These are phyloP conservation scores for Passalora sequoiae DNA, from an alignment of 2,329 filamentous ascomycete species.

Conservation along the genomic window DNA sequence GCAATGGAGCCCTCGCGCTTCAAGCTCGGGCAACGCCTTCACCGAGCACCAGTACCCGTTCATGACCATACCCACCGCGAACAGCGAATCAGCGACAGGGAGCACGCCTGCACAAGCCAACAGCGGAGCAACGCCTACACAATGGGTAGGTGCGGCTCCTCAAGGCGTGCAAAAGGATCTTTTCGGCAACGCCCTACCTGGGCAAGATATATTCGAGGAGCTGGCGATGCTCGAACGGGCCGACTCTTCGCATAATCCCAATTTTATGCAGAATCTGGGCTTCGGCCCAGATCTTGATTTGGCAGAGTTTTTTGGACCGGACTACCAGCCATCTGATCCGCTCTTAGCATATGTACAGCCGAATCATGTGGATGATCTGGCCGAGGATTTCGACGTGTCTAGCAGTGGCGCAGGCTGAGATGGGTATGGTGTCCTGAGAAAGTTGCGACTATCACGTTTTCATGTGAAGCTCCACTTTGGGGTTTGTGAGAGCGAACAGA, in stretches of 20 bases:
- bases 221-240: slow-evolving; percentile 53
- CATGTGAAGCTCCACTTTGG: too few relatives aligned
- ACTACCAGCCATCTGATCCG: slow-evolving; percentile 41
- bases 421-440: too few relatives aligned
- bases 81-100: slow-evolving; percentile 10
- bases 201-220: slow-evolving; percentile 51
- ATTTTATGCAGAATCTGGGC: slow-evolving; percentile 63
- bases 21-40: not conserved
- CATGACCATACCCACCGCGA: slow-evolving; percentile 24
- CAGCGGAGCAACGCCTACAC: not conserved
- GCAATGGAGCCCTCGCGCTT: not conserved
- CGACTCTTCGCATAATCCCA: slow-evolving; percentile 53
- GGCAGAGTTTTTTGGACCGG: slow-evolving; percentile 45
- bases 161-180: not conserved
- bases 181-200: not conserved
- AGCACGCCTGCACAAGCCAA: slow-evolving; percentile 8
- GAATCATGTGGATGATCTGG: slow-evolving; percentile 8
- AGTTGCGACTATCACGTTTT: not conserved
- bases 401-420: slow-evolving; percentile 14
- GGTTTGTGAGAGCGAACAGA: too few relatives aligned
- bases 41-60: slow-evolving; percentile 17
- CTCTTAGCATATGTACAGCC: slow-evolving; percentile 36
- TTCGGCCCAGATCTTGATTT: slow-evolving; percentile 60
- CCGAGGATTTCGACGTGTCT: slow-evolving; percentile 1
- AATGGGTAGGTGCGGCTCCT: not conserved